Conservation (phyloP, 1,284 basidiomycete species). For the Malassezia slooffiae region DNA sequence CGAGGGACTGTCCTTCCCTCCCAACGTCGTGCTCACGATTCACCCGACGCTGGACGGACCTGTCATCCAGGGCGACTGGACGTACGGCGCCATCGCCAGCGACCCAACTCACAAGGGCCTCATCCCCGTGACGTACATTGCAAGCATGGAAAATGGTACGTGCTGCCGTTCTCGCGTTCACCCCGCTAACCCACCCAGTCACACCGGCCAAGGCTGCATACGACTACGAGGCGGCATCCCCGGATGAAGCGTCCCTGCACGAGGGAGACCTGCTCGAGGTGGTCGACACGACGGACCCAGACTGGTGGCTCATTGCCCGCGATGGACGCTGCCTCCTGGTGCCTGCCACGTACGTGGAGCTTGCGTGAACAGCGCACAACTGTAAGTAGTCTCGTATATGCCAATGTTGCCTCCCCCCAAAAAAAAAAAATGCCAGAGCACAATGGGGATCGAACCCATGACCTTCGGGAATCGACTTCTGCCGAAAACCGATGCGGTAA, state of each 20-base stretch:
- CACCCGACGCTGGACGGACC: constrained; percentile 68
- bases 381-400: not conserved
- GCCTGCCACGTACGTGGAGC: constrained; percentile 40
- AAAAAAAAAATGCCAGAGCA: constrained; percentile 10
- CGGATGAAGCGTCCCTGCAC: constrained; percentile 34
- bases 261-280: constrained; percentile 35
- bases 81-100: constrained; percentile 68
- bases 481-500: constrained; percentile 21
- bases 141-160: constrained; percentile 22
- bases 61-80: constrained; percentile 56
- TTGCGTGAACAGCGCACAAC: constrained; percentile 8
- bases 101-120: constrained; percentile 62
- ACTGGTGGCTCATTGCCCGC: constrained; percentile 43
- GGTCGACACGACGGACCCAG: constrained; percentile 38
- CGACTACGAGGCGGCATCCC: constrained; percentile 35
- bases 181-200: constrained; percentile 14
- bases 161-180: constrained; percentile 7
- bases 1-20: constrained; percentile 74
- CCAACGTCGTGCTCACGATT: constrained; percentile 67
- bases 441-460: constrained; percentile 22
- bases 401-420: too few relatives aligned
- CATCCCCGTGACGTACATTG: constrained; percentile 73
- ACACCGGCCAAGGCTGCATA: constrained; percentile 38
- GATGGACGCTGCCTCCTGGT: constrained; percentile 34
- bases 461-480: constrained; percentile 18